Evolutionary conservation across 345 rosid species (phyloP).

Genomic region (Bruguiera parviflora): DNA sequence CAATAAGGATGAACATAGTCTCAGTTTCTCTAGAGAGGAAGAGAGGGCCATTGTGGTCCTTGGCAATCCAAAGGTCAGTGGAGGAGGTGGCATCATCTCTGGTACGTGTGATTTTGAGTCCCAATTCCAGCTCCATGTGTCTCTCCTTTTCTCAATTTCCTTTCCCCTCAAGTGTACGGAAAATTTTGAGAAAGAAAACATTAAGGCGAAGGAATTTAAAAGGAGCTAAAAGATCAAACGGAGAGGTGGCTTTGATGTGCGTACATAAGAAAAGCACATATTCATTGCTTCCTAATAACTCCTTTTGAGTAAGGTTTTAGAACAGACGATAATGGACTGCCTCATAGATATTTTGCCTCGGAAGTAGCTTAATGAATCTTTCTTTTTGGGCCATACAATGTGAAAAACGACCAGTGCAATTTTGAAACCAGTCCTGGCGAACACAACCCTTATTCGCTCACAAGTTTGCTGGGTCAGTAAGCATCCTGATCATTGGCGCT

Average conservation of each 20-base stretch:
- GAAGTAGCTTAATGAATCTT: conserved; percentile 20
- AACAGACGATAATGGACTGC: conserved; percentile 14
- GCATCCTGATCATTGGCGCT: too few species aligned
- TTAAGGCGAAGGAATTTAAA: neutral
- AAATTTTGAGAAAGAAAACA: too few species aligned
- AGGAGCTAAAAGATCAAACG: neutral
- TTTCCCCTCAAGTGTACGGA: too few species aligned
- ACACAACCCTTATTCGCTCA: too few species aligned
- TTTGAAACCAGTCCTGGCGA: too few species aligned
- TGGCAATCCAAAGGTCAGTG: conserved; percentile 44
- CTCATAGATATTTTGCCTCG: conserved; percentile 5
- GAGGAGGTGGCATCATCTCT: conserved; percentile 58
- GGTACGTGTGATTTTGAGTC: conserved; percentile 63
- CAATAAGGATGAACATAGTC: conserved; percentile 56
- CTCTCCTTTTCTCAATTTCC: neutral
- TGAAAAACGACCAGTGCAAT: neutral
- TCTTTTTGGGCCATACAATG: neutral
- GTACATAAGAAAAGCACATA: conserved; percentile 39
- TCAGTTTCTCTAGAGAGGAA: conserved; percentile 73
- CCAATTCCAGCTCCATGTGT: conserved; percentile 77
- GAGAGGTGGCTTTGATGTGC: conserved; percentile 9
- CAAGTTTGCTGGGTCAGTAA: too few species aligned
- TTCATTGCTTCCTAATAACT: conserved; percentile 50
- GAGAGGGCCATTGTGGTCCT: conserved; percentile 49
- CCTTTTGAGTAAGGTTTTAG: neutral